Base-by-base conservation (phyloP, 768 basidiomycete species). In the Clathrus columnatus region DNA sequence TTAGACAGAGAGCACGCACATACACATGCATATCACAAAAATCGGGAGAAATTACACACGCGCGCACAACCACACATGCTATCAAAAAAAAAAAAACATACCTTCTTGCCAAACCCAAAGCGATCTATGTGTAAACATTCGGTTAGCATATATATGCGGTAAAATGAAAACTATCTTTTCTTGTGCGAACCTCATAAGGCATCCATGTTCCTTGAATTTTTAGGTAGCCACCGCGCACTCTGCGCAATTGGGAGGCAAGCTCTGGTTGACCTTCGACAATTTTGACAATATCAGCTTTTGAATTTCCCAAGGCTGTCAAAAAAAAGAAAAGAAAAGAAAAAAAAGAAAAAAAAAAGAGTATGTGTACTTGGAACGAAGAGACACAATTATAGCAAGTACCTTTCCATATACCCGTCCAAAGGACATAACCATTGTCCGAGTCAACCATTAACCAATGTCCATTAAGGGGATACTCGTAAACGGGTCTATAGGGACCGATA, bases 381-480 rank as follows among this genome's bases (percentile, higher is more conserved):
- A n/a, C n/a, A 24, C 14, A 50, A 18, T 27, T 46, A 30, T 18
- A 30, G 47, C 24, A 2, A 32, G 43, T 57, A 89, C 89, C 90
- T 77, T 93, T 93, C 91, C 91, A 93, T 51, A 93, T 93, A 8
- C 89, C 87, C 1, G 91, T 93, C 90, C 91, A 93, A 17, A 91
- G 74, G 56, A 93, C 84, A 67, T 90, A 92, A 2, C 91, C 91
- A 66, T 91, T 90, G 66, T 93, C 91, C 64, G 89, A 86, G 72
- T 93, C 91, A 81, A 92, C 90, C 91, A 93, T 92, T 64, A 93
- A 88, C 87, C 89, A 91, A 64, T 92, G 89, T 20, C 84, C 86
- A 59, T 90, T 89, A 54, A 93, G 74, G 1, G 87, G 88, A 63
- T 91, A 93, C 66, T 93, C 91, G 64, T 87, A 92, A 10, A 93